phyloP scores from a whole-genome alignment of 1,139 yeast genomes.

The Suhomyces guaymorum region DNA sequence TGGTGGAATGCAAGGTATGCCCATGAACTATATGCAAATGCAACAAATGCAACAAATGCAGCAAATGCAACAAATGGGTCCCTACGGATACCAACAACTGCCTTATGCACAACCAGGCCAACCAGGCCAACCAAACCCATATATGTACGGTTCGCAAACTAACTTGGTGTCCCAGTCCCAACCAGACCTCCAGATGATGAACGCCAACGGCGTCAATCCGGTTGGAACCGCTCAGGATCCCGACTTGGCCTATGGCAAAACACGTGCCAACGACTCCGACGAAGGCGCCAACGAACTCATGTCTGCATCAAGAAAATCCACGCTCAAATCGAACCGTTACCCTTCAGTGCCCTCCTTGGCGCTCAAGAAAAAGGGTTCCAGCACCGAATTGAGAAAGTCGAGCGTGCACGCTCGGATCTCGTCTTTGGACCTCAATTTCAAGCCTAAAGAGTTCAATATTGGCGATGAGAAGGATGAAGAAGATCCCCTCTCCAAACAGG shows the following conservation, averaged over 20 bases:
- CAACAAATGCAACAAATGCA: conserved; percentile 6
- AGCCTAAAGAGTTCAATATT: conserved; percentile 20
- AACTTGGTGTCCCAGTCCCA: conserved; percentile 9
- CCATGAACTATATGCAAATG: no score
- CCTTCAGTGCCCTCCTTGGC: conserved; percentile 38
- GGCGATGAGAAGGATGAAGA: conserved; percentile 15
- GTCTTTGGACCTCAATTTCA: conserved; percentile 31
- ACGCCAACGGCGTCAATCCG: no score
- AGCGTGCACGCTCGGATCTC: conserved; percentile 19
- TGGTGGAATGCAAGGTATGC: conserved; percentile 8
- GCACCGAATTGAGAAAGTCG: conserved; percentile 7
- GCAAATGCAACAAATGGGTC: conserved; percentile 17
- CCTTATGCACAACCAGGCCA: no score
- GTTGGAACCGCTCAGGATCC: no score
- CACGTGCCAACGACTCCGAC: conserved; percentile 13
- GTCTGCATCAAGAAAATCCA: conserved; percentile 34
- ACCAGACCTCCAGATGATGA: conserved; percentile 9
- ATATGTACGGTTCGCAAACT: conserved; percentile 12
- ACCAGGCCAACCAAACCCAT: no score
- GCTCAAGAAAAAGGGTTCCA: conserved; percentile 6
- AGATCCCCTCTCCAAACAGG: conserved; percentile 14
- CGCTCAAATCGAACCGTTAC: conserved; percentile 38
- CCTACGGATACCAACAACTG: conserved; percentile 14
- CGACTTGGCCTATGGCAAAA: conserved; percentile 1
- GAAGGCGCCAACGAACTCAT: conserved; percentile 23